Percentiles rank a stretch among this genome's conserved stretches.
phyloP scores from a whole-genome alignment of 176 grass and related monocot genomes.

The Avena insularis region DNA sequence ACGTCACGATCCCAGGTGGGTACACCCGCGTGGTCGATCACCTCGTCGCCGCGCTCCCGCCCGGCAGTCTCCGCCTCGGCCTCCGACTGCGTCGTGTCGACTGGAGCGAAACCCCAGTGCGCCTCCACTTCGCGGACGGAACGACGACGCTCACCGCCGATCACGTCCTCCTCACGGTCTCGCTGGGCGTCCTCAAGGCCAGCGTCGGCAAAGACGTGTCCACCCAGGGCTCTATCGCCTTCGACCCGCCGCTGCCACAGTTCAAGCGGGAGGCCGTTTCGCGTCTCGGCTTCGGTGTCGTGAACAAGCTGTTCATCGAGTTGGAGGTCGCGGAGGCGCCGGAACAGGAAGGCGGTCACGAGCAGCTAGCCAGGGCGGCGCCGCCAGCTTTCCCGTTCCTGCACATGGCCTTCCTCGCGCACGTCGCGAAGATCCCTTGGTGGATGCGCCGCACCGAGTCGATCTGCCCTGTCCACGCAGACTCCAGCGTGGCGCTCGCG shows the following conservation, averaged over 20 bases:
- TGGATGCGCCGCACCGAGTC: conserved; percentile 84
- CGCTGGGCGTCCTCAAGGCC: conserved; percentile 85
- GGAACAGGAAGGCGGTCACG: background rate
- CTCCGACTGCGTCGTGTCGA: conserved; percentile 58
- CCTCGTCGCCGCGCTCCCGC: conserved; percentile 57
- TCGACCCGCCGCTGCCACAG: conserved; percentile 72
- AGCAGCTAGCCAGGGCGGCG: background rate
- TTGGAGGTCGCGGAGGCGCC: conserved; percentile 31
- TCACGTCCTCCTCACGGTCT: conserved; percentile 82
- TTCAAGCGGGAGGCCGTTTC: conserved; percentile 71
- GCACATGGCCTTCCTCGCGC: conserved; percentile 51
- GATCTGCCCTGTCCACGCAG: conserved; percentile 63
- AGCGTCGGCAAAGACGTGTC: conserved; percentile 45
- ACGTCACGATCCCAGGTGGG: conserved; percentile 78
- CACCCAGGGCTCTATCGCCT: conserved; percentile 45
- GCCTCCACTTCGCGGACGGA: conserved; percentile 63
- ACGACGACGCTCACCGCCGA: conserved; percentile 47
- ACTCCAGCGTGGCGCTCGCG: conserved; percentile 67
- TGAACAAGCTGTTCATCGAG: conserved; percentile 89
- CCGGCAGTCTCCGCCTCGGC: conserved; percentile 55
- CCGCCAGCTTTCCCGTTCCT: conserved; percentile 54
- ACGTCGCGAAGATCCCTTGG: conserved; percentile 60
- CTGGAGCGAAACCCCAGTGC: conserved; percentile 56
- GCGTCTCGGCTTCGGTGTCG: conserved; percentile 76
- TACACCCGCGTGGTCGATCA: conserved; percentile 70